These are phyloP conservation scores for Zygosaccharomyces rouxii DNA, from an alignment of 805 yeast species.

Conservation along the genomic window DNA sequence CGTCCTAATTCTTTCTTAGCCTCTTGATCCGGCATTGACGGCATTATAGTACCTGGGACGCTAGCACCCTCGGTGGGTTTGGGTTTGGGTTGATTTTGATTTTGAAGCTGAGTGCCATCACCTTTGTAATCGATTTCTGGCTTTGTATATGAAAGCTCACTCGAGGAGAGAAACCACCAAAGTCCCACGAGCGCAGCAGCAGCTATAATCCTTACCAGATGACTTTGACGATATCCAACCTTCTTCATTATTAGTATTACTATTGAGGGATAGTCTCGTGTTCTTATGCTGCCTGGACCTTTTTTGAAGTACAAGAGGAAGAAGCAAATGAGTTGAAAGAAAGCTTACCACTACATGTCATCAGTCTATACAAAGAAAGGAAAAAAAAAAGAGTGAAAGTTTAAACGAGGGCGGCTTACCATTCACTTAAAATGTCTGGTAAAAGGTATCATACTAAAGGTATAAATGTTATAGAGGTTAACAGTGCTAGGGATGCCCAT, in stretches of 20 bases:
- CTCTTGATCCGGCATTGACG: conserved; percentile 79
- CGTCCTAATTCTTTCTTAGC: conserved; percentile 75
- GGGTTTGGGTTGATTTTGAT: background rate
- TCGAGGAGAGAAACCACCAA: conserved; percentile 26
- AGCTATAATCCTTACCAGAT: conserved; percentile 13
- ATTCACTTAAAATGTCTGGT: conserved; percentile 7
- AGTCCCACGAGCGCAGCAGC: conserved; percentile 19
- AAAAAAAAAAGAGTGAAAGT: background rate
- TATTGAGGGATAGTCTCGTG: background rate
- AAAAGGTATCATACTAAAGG: conserved; percentile 29
- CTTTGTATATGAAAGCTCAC: conserved; percentile 25
- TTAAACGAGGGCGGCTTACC: background rate
- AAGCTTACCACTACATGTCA: background rate
- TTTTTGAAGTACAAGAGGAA: background rate
- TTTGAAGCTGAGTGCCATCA: background rate
- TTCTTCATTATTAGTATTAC: conserved; percentile 8
- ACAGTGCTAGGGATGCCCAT: conserved; percentile 62
- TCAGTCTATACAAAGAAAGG: background rate
- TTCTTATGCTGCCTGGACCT: background rate
- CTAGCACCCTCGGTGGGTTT: background rate
- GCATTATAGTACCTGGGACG: conserved; percentile 64
- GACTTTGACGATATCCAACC: conserved; percentile 4
- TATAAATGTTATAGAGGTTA: conserved; percentile 52
- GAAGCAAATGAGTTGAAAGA: background rate
- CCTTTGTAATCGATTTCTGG: conserved; percentile 16